Conservation (phyloP, 441 rosid genomes). For the Francoa sonchifolia region DNA sequence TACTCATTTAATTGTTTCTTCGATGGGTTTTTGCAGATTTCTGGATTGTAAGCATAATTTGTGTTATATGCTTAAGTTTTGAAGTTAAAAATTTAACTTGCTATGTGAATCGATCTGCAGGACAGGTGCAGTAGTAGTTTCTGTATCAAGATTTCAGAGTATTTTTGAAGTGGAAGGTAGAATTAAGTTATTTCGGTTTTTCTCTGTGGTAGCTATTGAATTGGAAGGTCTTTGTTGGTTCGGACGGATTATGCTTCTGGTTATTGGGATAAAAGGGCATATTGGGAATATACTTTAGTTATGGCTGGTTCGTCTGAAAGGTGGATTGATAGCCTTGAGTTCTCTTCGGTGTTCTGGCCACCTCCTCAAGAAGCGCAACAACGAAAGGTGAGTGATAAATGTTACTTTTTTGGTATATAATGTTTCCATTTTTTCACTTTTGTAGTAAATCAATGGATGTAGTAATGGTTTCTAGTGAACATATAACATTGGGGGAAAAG, state of each 20-base stretch:
- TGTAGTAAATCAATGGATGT: not conserved
- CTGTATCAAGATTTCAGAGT: conserved; percentile 7
- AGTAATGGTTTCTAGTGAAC: no score
- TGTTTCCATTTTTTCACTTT: not conserved
- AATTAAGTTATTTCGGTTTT: conserved; percentile 44
- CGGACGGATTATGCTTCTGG: conserved; percentile 4
- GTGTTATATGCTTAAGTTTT: conserved; percentile 7
- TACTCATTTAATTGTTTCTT: no score
- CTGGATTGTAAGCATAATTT: not conserved
- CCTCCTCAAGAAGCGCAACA: conserved; percentile 74
- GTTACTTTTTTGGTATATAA: not conserved
- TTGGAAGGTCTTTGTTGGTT: conserved; percentile 2
- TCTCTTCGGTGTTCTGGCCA: conserved; percentile 80
- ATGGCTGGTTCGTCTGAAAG: conserved; percentile 77
- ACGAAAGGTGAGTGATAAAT: conserved; percentile 45
- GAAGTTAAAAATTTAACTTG: not conserved
- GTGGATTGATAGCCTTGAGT: conserved; percentile 91
- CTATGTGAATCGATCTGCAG: conserved; percentile 2
- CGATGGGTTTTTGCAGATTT: not conserved
- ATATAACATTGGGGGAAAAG: no score
- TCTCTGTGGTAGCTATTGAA: conserved; percentile 36
- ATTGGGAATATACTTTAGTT: conserved; percentile 4
- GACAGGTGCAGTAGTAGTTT: conserved; percentile 14
- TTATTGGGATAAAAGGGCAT: conserved; percentile 8
- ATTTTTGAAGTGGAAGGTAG: conserved; percentile 25